Conservation (phyloP, 371 early-diverging fungal species). For the Mortierella sp. region DNA sequence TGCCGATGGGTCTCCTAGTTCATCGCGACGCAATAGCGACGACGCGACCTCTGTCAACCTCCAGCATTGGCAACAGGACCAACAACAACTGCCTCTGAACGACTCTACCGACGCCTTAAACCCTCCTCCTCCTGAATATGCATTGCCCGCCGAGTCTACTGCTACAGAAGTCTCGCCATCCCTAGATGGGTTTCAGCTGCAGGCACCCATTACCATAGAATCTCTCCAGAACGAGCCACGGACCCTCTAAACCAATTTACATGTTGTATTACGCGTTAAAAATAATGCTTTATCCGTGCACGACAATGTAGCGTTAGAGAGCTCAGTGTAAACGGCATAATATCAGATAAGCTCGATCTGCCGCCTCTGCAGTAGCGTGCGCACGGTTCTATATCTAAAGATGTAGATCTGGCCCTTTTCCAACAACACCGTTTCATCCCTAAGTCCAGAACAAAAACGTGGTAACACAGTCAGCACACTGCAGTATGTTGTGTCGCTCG, state of each 20-base stretch:
- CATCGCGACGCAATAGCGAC: neutral
- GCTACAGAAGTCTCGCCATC: neutral
- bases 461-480: neutral
- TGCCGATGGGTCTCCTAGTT: neutral
- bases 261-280: neutral
- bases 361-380: constrained; percentile 61
- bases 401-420: constrained; percentile 65
- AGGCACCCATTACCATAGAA: neutral
- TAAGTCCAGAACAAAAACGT: constrained; percentile 8
- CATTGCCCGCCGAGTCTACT: neutral
- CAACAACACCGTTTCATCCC: constrained; percentile 59
- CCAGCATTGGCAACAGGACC: constrained; percentile 9
- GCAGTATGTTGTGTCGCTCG: neutral
- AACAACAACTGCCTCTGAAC: neutral
- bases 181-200: neutral
- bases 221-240: neutral
- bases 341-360: constrained; percentile 62
- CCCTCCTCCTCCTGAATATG: constrained; percentile 3
- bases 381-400: constrained; percentile 65
- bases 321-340: too few relatives aligned
- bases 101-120: neutral
- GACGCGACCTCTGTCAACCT: neutral
- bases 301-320: neutral
- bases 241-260: neutral
- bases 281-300: too few relatives aligned